Conservation (phyloP, 169 alveolate species). For the Besnoitia besnoiti region DNA sequence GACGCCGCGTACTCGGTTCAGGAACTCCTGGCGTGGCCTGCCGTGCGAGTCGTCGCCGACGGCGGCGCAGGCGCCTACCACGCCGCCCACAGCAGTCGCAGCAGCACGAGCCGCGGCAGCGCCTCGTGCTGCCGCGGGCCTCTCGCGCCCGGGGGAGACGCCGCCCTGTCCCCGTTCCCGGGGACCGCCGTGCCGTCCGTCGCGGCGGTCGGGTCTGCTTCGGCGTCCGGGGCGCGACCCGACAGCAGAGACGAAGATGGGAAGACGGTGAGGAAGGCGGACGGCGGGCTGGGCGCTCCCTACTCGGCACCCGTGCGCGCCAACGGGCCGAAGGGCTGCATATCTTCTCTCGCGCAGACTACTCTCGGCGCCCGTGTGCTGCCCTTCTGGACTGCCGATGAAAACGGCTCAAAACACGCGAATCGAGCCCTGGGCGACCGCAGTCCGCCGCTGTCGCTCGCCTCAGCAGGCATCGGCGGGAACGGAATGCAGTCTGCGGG, state of each 20-base stretch:
- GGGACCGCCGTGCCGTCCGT: too few relatives aligned
- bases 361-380: background rate
- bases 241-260: too few relatives aligned
- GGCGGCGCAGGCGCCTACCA: background rate
- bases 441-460: too few relatives aligned
- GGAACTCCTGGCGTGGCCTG: slow-evolving; percentile 12
- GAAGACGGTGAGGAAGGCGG: background rate
- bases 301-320: background rate
- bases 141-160: background rate
- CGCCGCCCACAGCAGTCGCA: background rate
- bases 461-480: too few relatives aligned
- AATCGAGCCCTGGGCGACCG: too few relatives aligned
- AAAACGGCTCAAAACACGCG: background rate
- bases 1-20: background rate
- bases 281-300: background rate
- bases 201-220: too few relatives aligned
- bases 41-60: slow-evolving; percentile 10
- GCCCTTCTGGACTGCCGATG: background rate
- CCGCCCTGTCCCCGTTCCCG: background rate
- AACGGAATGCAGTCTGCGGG: too few relatives aligned
- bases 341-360: background rate
- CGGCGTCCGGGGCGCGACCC: too few relatives aligned
- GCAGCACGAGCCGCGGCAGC: slow-evolving; percentile 5
- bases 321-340: background rate
- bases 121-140: slow-evolving; percentile 1